Conservation (phyloP, 2,329 filamentous ascomycete genomes). For the Aspergillus quadrilineatus region DNA sequence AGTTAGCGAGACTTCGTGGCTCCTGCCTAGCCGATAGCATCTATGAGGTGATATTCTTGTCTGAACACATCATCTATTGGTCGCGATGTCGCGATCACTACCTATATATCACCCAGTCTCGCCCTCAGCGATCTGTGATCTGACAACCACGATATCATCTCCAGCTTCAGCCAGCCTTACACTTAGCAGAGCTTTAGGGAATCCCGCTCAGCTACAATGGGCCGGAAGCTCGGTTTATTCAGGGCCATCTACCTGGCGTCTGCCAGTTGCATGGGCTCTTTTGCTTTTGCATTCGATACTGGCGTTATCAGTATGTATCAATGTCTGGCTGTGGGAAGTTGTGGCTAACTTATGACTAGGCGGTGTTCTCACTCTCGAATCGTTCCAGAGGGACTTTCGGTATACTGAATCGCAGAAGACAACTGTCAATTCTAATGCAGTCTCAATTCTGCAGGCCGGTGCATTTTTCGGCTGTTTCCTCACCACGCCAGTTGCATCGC, state of each 20-base stretch:
- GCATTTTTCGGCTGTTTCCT: constrained; percentile 54
- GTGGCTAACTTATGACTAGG: constrained; percentile 25
- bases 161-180: not conserved
- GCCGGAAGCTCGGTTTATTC: constrained; percentile 35
- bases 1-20: not conserved
- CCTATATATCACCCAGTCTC: not conserved
- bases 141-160: not conserved
- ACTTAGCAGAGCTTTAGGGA: not conserved
- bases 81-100: not conserved
- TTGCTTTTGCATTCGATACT: constrained; percentile 42
- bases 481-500: constrained; percentile 48
- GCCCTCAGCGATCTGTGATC: not conserved
- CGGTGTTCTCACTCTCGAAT: constrained; percentile 47
- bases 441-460: constrained; percentile 51
- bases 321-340: not conserved
- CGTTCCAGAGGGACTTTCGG: constrained; percentile 44
- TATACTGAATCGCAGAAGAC: constrained; percentile 40
- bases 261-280: constrained; percentile 40
- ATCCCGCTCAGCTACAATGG: constrained; percentile 17
- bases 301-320: constrained; percentile 35
- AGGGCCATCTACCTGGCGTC: constrained; percentile 38
- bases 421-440: constrained; percentile 48
- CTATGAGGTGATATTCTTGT: not conserved
- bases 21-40: not conserved
- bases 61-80: not conserved